Evolutionary conservation across 192 early-diverging fungal species (phyloP), one percentile per base, ranked within the genome.

Genomic region (Chytriomyces confervae): DNA sequence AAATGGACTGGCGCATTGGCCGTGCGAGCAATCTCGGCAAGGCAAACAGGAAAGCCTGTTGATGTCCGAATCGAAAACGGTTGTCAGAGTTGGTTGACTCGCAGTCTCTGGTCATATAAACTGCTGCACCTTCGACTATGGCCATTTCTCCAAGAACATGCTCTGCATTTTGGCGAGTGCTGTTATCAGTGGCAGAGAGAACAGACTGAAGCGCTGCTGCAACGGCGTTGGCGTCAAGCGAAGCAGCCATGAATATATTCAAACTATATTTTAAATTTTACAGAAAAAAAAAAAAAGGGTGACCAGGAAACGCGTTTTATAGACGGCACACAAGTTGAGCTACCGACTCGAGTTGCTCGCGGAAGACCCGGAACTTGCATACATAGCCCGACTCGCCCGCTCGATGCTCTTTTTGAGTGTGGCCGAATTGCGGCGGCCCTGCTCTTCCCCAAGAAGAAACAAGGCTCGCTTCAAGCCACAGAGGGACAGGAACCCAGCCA

Each of bases 111-210:
- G 29, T 44, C 62, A 29, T 13, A 45, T 61, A 62, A 49, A 36
- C 43, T 46, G 69, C 16, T 29, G 24, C 27, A 74, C 72, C 72
- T 36, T 43, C 16, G 29, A 20, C 16, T 61, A 2, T 4, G 7
- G 72, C 53, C 72, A 74, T 43, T 60, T 18, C 72, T 10, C n/a
- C 43, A 2, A 74, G 61, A 36, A 48, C 47, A 13, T 44, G n/a
- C 47, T 74, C 72, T 45, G 72, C 72, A 62, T 45, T 63, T 6
- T 36, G 7, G 9, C 72, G 16, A 10, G 72, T 44, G 29, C 43
- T 27, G 60, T 74, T 74, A 61, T 74, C 72, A 10, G 57, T 61
- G 7, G 72, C 72, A 7, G 60, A 7, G 7, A 74, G 60, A 13
- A 74, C 61, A 6, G 72, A 53, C 23, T 23, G n/a, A 61, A 74